phyloP scores from a whole-genome alignment of 75 land plant genomes.

The Selaginella moellendorffii region DNA sequence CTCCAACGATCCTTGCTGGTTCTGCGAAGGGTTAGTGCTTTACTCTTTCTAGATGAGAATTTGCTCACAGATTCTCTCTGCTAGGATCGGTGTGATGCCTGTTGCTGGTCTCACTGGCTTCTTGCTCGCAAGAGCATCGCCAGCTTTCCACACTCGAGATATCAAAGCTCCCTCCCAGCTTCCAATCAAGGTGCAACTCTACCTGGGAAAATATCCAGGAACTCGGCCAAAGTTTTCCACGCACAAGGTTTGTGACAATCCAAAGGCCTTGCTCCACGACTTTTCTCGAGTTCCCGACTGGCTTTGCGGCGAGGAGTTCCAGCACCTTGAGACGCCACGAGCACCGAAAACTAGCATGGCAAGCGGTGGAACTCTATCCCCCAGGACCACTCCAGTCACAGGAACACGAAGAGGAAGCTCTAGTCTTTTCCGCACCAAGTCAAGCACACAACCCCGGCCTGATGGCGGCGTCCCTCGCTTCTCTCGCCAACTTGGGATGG shows the following conservation, averaged over 20 bases:
- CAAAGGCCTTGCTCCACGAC: too few relatives aligned
- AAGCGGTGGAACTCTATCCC: too few relatives aligned
- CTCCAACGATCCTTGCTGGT: slow-evolving; percentile 22
- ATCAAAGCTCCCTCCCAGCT: neutral
- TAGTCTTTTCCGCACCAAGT: too few relatives aligned
- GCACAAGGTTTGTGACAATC: neutral
- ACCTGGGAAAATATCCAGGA: neutral
- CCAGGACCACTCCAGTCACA: too few relatives aligned
- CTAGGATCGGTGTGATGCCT: slow-evolving; percentile 19
- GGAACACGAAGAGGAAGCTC: too few relatives aligned
- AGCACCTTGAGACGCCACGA: too few relatives aligned
- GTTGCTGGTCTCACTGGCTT: slow-evolving; percentile 13
- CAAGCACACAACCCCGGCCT: too few relatives aligned
- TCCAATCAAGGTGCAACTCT: neutral
- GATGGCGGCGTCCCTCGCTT: too few relatives aligned
- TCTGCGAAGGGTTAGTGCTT: slow-evolving; percentile 16
- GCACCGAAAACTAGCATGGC: too few relatives aligned
- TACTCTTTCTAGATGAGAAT: neutral
- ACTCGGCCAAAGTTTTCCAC: neutral
- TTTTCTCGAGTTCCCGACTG: too few relatives aligned
- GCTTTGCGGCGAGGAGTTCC: too few relatives aligned
- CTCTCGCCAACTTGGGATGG: too few relatives aligned
- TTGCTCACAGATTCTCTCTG: neutral
- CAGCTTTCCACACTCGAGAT: slow-evolving; percentile 8
- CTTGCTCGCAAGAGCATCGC: slow-evolving; percentile 10